Base-by-base conservation (phyloP, 2,329 filamentous ascomycete genomes). In the Verticillium zaregamsianum region DNA sequence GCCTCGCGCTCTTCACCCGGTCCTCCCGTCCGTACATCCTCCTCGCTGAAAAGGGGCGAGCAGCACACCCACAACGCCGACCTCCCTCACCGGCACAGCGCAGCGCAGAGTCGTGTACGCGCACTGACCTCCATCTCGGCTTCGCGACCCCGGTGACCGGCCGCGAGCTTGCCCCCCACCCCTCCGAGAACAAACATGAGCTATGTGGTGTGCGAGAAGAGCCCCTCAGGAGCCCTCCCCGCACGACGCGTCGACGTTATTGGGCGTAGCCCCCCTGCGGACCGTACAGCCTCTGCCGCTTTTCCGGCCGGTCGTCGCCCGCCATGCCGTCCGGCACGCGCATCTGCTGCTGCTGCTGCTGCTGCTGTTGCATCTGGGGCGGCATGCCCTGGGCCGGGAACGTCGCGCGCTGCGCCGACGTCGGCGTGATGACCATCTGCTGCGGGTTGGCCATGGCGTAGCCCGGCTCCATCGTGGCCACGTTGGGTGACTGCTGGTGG, bases 201-300 rank as follows among this genome's bases (percentile, higher is more conserved):
- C 15, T 5, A 28, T n/a, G 39, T 23, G 15, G 37, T 40, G 37
- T 40, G 45, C n/a, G n/a, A 25, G 9, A 25, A 9, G 14, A 9
- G 3, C 15, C 20, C 45, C 45, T 15, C 5, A n/a, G 11, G 23
- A n/a, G n/a, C 6, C 45, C 45, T 8, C 20, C n/a, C 20, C 45
- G 45, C 45, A 12, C 45, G n/a, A 11, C 25, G 23, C 17, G 25
- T 23, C 35, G 7, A 17, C 17, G 59, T 66, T 61, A 73, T 73
- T 73, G 76, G 62, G 73, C 73, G 69, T 78, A 81, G 64, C 71
- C 76, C 20, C 74, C 72, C 55, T 78, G 76, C 1, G 78, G 73
- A 3, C 73, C 76, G 61, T 81, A 83, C 58, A 84, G 62, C 55
- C 83, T 75, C 67, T 84, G 83, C 58, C 83, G 76, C 71, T 86